Percentiles rank a stretch among this genome's conserved stretches.
Conservation (phyloP, 2,329 filamentous ascomycete genomes). For the Sporothrix globosa region DNA sequence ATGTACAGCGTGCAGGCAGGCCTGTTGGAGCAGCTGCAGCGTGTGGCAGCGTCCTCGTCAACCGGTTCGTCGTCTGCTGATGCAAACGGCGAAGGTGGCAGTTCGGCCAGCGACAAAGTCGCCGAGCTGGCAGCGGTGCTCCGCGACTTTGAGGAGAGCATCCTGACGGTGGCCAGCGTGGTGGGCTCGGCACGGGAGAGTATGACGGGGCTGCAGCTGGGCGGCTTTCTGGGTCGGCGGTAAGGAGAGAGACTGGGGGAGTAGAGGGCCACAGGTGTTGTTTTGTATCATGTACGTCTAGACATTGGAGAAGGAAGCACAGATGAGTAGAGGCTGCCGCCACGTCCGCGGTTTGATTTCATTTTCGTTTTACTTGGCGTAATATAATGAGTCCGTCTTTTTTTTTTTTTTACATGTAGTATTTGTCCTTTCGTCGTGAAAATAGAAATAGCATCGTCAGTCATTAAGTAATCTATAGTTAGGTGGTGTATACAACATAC, state of each 20-base stretch:
- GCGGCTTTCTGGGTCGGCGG: conserved; percentile 49
- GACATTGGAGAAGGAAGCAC: neutral
- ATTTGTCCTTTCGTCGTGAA: too few species aligned
- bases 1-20: conserved; percentile 65
- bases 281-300: conserved; percentile 13
- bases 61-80: conserved; percentile 28
- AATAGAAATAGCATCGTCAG: conserved; percentile 4
- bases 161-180: conserved; percentile 64
- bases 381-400: neutral
- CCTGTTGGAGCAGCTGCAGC: conserved; percentile 62
- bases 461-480: conserved; percentile 21
- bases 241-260: conserved; percentile 14
- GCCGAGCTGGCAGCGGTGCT: conserved; percentile 61
- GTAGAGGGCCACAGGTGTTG: too few species aligned
- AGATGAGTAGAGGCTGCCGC: neutral
- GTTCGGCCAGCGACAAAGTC: conserved; percentile 51
- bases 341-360: neutral
- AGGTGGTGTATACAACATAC: neutral
- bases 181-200: conserved; percentile 64
- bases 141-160: conserved; percentile 66
- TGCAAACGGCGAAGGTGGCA: conserved; percentile 44
- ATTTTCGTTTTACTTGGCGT: conserved; percentile 2
- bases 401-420: neutral
- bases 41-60: conserved; percentile 43
- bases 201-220: conserved; percentile 61